Evolutionary conservation across 176 grass and related monocot species (phyloP).

Genomic region (Carex kokanica): DNA sequence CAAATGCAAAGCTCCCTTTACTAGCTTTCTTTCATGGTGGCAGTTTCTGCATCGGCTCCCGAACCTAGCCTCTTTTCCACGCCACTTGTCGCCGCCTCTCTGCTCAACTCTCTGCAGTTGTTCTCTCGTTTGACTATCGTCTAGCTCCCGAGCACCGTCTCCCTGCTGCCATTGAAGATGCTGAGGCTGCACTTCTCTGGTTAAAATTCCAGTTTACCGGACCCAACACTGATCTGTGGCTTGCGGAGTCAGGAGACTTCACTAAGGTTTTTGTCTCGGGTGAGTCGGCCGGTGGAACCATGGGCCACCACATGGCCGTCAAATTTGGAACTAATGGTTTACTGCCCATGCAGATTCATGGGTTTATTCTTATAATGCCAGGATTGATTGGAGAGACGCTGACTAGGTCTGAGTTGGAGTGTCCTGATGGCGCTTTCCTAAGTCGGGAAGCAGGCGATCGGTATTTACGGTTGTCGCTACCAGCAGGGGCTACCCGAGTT

Average conservation of each 20-base stretch:
- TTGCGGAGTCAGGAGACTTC: slow-evolving; percentile 33
- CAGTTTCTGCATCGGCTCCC: slow-evolving; percentile 50
- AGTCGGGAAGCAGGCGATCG: slow-evolving; percentile 12
- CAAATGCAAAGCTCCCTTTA: slow-evolving; percentile 20
- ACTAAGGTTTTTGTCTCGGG: slow-evolving; percentile 29
- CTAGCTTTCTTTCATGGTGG: slow-evolving; percentile 42
- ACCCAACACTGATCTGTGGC: slow-evolving; percentile 24
- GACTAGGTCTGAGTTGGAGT: slow-evolving; percentile 36
- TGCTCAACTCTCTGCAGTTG: slow-evolving; percentile 33
- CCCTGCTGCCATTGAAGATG: slow-evolving; percentile 44
- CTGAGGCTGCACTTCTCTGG: slow-evolving; percentile 40
- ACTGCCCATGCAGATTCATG: slow-evolving; percentile 27
- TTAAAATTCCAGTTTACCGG: slow-evolving; percentile 21
- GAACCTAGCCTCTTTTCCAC: slow-evolving; percentile 36
- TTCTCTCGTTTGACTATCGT: slow-evolving; percentile 57
- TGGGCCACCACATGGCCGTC: slow-evolving; percentile 44
- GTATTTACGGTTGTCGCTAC: slow-evolving; percentile 26
- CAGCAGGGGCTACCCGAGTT: slow-evolving; percentile 23
- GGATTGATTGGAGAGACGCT: slow-evolving; percentile 16
- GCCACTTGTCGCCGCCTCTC: slow-evolving; percentile 47
- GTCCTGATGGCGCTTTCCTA: slow-evolving; percentile 30
- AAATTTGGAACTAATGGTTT: slow-evolving; percentile 32
- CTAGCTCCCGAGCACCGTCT: slow-evolving; percentile 65
- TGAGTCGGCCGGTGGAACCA: slow-evolving; percentile 43
- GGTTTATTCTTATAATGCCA: slow-evolving; percentile 46